Conservation (phyloP, 2,329 filamentous ascomycete genomes). For the Calcarisporium arbuscula region DNA sequence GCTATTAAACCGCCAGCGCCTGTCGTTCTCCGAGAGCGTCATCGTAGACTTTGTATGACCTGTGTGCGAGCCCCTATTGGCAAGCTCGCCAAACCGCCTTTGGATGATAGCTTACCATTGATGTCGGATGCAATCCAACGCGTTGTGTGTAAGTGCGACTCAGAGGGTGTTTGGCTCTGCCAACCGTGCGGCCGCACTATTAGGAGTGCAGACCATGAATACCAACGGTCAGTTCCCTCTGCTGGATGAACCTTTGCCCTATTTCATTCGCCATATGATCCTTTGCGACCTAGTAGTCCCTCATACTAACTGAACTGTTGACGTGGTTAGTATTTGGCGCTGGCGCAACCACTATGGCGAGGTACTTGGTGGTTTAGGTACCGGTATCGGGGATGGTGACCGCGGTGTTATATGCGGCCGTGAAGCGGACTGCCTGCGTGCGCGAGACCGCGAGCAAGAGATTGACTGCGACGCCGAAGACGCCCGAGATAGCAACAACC, state of each 20-base stretch:
- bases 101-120: conserved; percentile 41
- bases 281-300: background rate
- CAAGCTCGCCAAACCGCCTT: conserved; percentile 38
- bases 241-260: background rate
- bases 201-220: conserved; percentile 51
- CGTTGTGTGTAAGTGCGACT: conserved; percentile 46
- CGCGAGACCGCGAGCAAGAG: conserved; percentile 73
- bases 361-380: conserved; percentile 72
- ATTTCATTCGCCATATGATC: background rate
- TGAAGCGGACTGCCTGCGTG: conserved; percentile 68
- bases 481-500: conserved; percentile 38
- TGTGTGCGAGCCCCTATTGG: conserved; percentile 69
- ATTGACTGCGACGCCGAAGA: conserved; percentile 81
- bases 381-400: conserved; percentile 81
- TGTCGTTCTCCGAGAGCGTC: conserved; percentile 61
- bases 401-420: conserved; percentile 84
- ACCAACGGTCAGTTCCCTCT: conserved; percentile 42
- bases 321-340: conserved; percentile 61
- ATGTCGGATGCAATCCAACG: conserved; percentile 50
- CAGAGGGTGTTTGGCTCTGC: conserved; percentile 72
- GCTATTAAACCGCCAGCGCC: conserved; percentile 73
- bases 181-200: conserved; percentile 73
- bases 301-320: background rate
- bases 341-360: conserved; percentile 85
- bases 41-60: conserved; percentile 72